These are phyloP conservation scores for Trametes polyzona DNA, from an alignment of 1,284 basidiomycete genomes.

Conservation along the genomic window DNA sequence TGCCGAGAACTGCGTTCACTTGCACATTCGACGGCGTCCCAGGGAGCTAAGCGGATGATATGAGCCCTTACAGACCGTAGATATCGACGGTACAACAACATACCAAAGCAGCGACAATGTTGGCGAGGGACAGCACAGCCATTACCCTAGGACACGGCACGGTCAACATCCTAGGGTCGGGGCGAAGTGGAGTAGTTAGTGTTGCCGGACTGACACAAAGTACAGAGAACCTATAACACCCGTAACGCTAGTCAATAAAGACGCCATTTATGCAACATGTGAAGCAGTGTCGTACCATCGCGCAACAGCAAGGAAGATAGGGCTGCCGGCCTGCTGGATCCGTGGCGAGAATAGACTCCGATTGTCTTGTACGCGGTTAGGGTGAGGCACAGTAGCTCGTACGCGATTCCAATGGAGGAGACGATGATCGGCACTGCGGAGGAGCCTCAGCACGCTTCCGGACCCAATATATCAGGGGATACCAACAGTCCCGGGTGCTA, in stretches of 20 bases:
- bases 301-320: not conserved
- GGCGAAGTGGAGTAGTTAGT: no score
- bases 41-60: not conserved
- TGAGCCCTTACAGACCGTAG: not conserved
- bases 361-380: not conserved
- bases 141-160: not conserved
- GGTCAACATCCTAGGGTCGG: not conserved
- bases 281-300: not conserved
- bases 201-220: not conserved
- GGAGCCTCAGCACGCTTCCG: no score
- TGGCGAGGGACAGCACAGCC: not conserved
- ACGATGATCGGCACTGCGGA: not conserved
- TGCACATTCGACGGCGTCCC: not conserved
- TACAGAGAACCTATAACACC: not conserved
- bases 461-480: no score
- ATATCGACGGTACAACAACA: no score
- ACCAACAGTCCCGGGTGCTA: no score
- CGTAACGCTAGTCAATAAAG: not conserved
- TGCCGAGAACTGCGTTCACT: constrained; percentile 1
- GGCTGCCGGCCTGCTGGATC: not conserved
- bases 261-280: not conserved
- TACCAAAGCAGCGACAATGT: not conserved
- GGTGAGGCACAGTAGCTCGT: not conserved
- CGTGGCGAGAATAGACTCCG: not conserved
- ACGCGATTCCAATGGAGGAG: no score